These are phyloP conservation scores for Cornus suecica DNA, from an alignment of 148 eudicot genomes.

Conservation along the genomic window DNA sequence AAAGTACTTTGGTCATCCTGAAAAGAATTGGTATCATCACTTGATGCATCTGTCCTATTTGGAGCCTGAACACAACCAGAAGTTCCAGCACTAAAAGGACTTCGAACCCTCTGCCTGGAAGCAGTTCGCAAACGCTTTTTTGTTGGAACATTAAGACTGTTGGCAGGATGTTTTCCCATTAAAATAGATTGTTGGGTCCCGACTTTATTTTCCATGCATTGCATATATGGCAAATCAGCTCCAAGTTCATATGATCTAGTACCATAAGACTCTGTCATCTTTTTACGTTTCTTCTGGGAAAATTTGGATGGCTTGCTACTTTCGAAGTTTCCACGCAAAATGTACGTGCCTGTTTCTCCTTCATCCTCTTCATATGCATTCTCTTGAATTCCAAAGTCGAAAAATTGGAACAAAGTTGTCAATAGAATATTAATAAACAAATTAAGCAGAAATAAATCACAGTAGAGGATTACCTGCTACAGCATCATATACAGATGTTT, in stretches of 20 bases:
- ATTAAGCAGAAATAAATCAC: slow-evolving; percentile 7
- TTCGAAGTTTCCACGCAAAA: slow-evolving; percentile 45
- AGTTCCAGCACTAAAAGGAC: slow-evolving; percentile 58
- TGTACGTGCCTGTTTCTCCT: slow-evolving; percentile 58
- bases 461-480: slow-evolving; percentile 55
- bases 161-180: slow-evolving; percentile 61
- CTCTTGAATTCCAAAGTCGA: slow-evolving; percentile 54
- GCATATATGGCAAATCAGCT: slow-evolving; percentile 49
- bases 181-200: slow-evolving; percentile 40
- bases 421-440: slow-evolving; percentile 9
- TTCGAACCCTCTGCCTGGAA: slow-evolving; percentile 70
- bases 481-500: slow-evolving; percentile 57
- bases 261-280: slow-evolving; percentile 32
- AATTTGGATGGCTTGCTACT: slow-evolving; percentile 45
- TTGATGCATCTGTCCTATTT: slow-evolving; percentile 68
- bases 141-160: slow-evolving; percentile 64
- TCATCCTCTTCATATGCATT: slow-evolving; percentile 71
- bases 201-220: slow-evolving; percentile 47
- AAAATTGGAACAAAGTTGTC: slow-evolving; percentile 9
- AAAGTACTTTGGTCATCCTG: slow-evolving; percentile 79
- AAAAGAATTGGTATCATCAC: slow-evolving; percentile 87
- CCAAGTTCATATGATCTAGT: slow-evolving; percentile 51
- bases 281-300: slow-evolving; percentile 55
- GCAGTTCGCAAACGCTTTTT: slow-evolving; percentile 79
- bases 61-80: slow-evolving; percentile 52